A percentile compares a stretch with the other conserved stretches of the same genome.
Conservation (phyloP, 768 basidiomycete genomes). For the Pulveroboletus sp. region DNA sequence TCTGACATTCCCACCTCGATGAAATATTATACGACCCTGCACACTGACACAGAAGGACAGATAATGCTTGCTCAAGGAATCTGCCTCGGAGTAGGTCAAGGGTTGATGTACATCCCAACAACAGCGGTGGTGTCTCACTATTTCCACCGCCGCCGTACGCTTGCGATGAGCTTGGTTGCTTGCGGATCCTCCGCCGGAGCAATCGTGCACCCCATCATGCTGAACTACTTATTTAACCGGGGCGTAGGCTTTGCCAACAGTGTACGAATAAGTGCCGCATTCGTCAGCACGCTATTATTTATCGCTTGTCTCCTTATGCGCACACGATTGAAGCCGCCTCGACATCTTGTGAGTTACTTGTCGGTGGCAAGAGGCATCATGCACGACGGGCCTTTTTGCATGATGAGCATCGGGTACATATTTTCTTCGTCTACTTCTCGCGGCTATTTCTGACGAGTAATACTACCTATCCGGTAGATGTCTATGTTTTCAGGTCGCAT, state of each 20-base stretch:
- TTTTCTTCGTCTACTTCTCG: background rate
- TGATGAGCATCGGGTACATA: constrained; percentile 20
- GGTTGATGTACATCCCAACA: constrained; percentile 44
- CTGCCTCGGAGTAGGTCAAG: constrained; percentile 42
- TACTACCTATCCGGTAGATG: constrained; percentile 4
- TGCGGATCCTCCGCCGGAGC: constrained; percentile 23
- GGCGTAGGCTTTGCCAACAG: constrained; percentile 40
- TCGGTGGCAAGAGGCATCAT: constrained; percentile 12
- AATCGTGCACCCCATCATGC: constrained; percentile 17
- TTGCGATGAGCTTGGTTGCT: constrained; percentile 43
- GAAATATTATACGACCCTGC: background rate
- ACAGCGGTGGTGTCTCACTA: constrained; percentile 44
- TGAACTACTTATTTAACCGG: constrained; percentile 24
- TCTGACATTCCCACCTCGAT: constrained; percentile 16
- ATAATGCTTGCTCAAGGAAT: constrained; percentile 50
- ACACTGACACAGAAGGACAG: constrained; percentile 19
- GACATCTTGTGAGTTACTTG: constrained; percentile 11
- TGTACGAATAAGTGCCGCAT: constrained; percentile 44
- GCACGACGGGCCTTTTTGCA: constrained; percentile 14
- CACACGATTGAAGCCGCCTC: constrained; percentile 37
- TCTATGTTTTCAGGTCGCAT: constrained; percentile 31
- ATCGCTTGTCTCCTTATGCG: constrained; percentile 31
- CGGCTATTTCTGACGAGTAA: background rate
- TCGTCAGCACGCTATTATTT: constrained; percentile 37
- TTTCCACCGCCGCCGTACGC: constrained; percentile 37